These are phyloP conservation scores for Arabidopsis suecica DNA, from an alignment of 345 rosid species.

Conservation along the genomic window DNA sequence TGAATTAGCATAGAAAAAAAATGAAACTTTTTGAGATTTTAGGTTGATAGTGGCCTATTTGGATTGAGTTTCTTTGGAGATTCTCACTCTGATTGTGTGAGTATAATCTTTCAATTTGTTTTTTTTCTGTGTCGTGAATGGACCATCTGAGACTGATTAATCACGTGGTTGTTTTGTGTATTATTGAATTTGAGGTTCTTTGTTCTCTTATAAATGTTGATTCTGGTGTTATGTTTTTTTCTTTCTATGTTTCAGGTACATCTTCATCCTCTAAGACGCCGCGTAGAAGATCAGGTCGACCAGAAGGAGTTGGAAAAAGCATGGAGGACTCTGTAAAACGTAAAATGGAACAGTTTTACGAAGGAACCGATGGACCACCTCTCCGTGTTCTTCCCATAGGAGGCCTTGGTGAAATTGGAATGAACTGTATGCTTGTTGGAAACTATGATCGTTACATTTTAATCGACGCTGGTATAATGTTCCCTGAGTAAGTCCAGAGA, in stretches of 20 bases:
- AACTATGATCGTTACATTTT: slow-evolving; percentile 89
- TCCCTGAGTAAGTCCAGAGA: slow-evolving; percentile 86
- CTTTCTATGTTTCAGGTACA: slow-evolving; percentile 43
- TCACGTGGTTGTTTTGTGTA: neutral
- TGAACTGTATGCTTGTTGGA: slow-evolving; percentile 99
- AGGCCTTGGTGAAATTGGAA: slow-evolving; percentile 98
- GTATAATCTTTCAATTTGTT: neutral
- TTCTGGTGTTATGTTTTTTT: slow-evolving; percentile 7
- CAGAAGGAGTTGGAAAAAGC: slow-evolving; percentile 86
- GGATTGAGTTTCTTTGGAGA: slow-evolving; percentile 4
- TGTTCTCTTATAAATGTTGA: slow-evolving; percentile 16
- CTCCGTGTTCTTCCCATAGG: slow-evolving; percentile 96
- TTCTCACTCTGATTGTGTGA: neutral
- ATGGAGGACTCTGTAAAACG: slow-evolving; percentile 97
- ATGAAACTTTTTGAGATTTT: slow-evolving; percentile 7
- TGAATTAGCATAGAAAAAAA: neutral
- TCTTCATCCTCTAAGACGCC: slow-evolving; percentile 56
- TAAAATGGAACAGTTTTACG: slow-evolving; percentile 95
- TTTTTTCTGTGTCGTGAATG: neutral
- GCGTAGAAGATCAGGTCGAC: slow-evolving; percentile 59
- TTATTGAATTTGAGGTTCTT: neutral
- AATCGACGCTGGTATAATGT: slow-evolving; percentile 96
- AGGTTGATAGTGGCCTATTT: neutral
- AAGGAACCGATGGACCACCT: slow-evolving; percentile 92
- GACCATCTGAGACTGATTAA: neutral